A percentile compares a stretch with the other conserved stretches of the same genome.
Conservation (phyloP, 2,329 filamentous ascomycete genomes). For the Aspergillus spinulosporus region DNA sequence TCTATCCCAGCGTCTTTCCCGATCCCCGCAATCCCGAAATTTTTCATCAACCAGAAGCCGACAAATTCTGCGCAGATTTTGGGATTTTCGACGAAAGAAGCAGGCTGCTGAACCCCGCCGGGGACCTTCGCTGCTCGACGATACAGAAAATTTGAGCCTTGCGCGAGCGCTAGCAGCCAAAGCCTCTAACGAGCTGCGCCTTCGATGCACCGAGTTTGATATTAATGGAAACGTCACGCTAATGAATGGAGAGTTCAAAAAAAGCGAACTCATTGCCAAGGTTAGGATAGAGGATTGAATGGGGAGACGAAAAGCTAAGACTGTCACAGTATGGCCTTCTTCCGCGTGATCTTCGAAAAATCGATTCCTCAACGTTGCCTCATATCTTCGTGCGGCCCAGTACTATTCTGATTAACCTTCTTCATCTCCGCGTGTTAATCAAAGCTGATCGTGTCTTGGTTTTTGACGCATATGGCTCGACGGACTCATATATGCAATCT, state of each 20-base stretch:
- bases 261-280: conserved; percentile 94
- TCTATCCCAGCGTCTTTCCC: conserved; percentile 11
- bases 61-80: conserved; percentile 39
- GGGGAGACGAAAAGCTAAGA: conserved; percentile 3
- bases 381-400: conserved; percentile 92
- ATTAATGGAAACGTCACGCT: conserved; percentile 88
- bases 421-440: conserved; percentile 94
- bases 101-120: conserved; percentile 51
- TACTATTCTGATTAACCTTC: conserved; percentile 89
- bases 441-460: conserved; percentile 92
- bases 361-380: conserved; percentile 91
- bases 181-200: conserved; percentile 76
- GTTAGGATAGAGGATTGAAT: conserved; percentile 47
- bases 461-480: conserved; percentile 94
- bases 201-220: conserved; percentile 94
- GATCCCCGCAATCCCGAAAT: conserved; percentile 26
- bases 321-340: conserved; percentile 75
- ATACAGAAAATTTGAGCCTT: conserved; percentile 64
- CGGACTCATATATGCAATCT: conserved; percentile 91
- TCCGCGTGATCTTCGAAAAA: conserved; percentile 93
- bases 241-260: conserved; percentile 94
- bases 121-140: conserved; percentile 59
- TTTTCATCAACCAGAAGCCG: conserved; percentile 34
- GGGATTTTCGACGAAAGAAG: conserved; percentile 38
- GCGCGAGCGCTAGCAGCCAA: conserved; percentile 71